Evolutionary conservation across 129 eudicot genomes (phyloP), one percentile per base, ranked within the genome.

Genomic region (Flaveria brownii): DNA sequence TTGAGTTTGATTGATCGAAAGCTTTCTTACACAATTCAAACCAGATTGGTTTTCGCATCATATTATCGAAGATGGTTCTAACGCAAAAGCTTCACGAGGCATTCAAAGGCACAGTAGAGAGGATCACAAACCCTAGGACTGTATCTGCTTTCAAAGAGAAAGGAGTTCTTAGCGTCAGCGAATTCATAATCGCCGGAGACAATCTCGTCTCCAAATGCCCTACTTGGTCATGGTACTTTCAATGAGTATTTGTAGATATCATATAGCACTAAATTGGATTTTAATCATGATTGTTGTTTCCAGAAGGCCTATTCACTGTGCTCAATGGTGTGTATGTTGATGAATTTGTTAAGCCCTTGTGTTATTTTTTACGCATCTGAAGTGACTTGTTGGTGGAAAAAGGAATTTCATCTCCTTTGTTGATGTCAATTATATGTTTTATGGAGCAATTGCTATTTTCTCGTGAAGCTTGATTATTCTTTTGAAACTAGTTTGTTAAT

Each of bases 151-250:
- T 88, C 85, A 93, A 93, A 46, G 98, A 93, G 70, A 93, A 90
- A 79, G 98, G 98, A 0, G 98, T 93, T 43, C 96, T 93, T 25
- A 88, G 87, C 76, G 78, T 93, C 77, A 84, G 77, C n/a, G 97
- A 93, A 33, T 93, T 93, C 73, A 57, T 93, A 72, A 78, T 87
- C 81, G 98, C 98, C 68, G 98, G 98, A 33, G 98, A 93, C 46
- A 93, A 93, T 78, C 96, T 93, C 79, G 98, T 93, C 55, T 90
- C 97, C 69, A 93, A 88, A 46, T 93, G 97, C 79, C 98, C 98
- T 57, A 93, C 98, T 52, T 93, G 98, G 98, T 93, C 98, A 45
- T 93, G 97, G 98, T 93, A 88, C 23, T 26, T 83, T 23, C 25
- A 1, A 14, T 8, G 23, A 62, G 72, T 57, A 59, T 66, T 22